Evolutionary conservation across 2,329 filamentous ascomycete genomes (phyloP), one percentile per base, ranked within the genome.

Genomic region (Teratosphaeria gauchensis): DNA sequence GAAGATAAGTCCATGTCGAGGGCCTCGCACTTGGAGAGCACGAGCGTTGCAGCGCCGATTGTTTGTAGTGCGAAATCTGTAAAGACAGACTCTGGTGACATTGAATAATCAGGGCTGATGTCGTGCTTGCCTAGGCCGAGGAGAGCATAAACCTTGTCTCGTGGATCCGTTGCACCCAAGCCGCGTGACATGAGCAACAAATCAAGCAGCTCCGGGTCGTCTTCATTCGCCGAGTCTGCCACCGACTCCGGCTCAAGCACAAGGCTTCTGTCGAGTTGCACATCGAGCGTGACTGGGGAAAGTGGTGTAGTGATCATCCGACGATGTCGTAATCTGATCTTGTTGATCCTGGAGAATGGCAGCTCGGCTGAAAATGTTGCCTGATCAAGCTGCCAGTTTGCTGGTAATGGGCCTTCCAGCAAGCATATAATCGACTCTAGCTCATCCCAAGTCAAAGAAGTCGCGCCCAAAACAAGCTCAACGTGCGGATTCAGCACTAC

Each of bases 341-440:
- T 63, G 56, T 70, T 69, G 35, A 70, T 70, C 3, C 66, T 60
- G 3, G 68, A 66, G 56, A 71, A 69, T 6, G 68, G 68, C 1
- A 69, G 61, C 54, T 67, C 66, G 19, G 64, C 64, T 11, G 64
- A 63, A 46, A 61, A 68, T 28, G 68, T 58, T 3, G 65, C 68
- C 32, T 65, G 65, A 55, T 69, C 67, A 4, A 64, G 53, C 30
- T 69, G 62, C 64, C 63, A 69, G 11, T 62, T 57, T 28, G 54
- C 55, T 14, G 63, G 58, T 32, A 64, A 33, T 9, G 68, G 66
- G 1, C 66, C 67, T 54, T 69, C 66, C 19, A 69, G 61, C 6
- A 70, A 53, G 8, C 54, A 52, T 3, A 70, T 63, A 19, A 70
- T 62, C 2, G 54, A 35, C 42, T 68, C 68, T 3, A 71, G 59